Base-by-base conservation (phyloP, 2,329 filamentous ascomycete genomes). In the Byssoonygena ceratinophila region DNA sequence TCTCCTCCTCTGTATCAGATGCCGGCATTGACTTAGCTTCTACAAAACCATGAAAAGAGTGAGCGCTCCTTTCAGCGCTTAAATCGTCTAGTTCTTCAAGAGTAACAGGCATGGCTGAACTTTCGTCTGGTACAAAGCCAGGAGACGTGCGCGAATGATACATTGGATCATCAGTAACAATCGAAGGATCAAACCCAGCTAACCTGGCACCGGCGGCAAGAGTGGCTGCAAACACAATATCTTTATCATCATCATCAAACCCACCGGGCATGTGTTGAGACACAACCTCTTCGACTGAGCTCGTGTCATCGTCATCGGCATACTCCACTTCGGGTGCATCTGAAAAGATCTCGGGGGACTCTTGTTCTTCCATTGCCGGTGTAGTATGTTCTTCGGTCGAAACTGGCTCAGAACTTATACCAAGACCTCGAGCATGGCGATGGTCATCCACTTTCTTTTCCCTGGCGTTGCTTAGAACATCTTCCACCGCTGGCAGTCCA, bases 111-210 rank as follows among this genome's bases (percentile, higher is more conserved):
- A 41, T 22, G 23, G 39, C n/a, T 1, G 43, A 41, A 8, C 29
- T 43, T 37, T 41, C 49, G 32, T 52, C 53, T 14, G 16, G 5
- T 32, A 58, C 53, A 7, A 53, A 57, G 9, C 53, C 54, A 27
- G 57, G 55, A 6, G 58, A 57, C 8, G 45, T 53, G 5, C 83
- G 80, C 47, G 74, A 76, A 57, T 79, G 79, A 60, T 82, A 87
- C 1, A 66, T 71, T 0, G 80, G 78, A 59, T 87, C 76, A 43
- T 85, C 73, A 32, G 84, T 82, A 43, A 87, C 80, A 53, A 87
- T 80, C 37, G 84, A 77, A 3, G 82, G 79, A 60, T 86, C 77
- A 57, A 88, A 87, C 0, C 84, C 84, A 43, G 81, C 78, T n/a
- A 81, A 77, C 61, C 82, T 71, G 46, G 86, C 72, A 1, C 81